A percentile compares a stretch with the other conserved stretches of the same genome.
These are phyloP conservation scores for Flammula alnicola DNA, from an alignment of 1,284 basidiomycete genomes.

Conservation along the genomic window DNA sequence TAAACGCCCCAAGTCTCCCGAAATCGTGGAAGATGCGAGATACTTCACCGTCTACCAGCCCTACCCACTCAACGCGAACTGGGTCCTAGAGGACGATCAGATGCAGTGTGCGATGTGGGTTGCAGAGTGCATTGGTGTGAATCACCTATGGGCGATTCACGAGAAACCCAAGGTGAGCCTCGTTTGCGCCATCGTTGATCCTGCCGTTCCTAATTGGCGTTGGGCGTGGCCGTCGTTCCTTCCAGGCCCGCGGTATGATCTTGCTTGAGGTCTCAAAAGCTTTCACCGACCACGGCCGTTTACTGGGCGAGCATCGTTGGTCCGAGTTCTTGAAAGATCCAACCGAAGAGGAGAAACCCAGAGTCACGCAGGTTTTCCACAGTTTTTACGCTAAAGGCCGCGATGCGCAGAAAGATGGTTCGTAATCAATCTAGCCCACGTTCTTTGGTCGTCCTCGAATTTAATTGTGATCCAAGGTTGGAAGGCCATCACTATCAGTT, in stretches of 20 bases:
- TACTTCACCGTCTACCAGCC: constrained; percentile 66
- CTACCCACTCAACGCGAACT: constrained; percentile 61
- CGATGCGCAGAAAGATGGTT: constrained; percentile 48
- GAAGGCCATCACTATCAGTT: constrained; percentile 58
- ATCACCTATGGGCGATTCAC: constrained; percentile 56
- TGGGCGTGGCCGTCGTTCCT: neutral
- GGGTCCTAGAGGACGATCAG: constrained; percentile 53
- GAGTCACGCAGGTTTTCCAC: constrained; percentile 56
- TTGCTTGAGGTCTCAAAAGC: constrained; percentile 59
- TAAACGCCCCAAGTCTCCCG: constrained; percentile 63
- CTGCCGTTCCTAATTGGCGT: neutral
- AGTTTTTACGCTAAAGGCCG: constrained; percentile 50
- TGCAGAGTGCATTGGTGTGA: constrained; percentile 53
- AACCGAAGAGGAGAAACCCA: constrained; percentile 42
- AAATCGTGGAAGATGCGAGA: constrained; percentile 57
- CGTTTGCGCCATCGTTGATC: constrained; percentile 13
- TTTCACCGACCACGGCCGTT: constrained; percentile 40
- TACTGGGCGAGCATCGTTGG: constrained; percentile 74
- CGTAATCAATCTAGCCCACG: constrained; percentile 6
- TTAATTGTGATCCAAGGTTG: constrained; percentile 54
- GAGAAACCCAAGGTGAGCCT: constrained; percentile 63
- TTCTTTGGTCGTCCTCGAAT: neutral
- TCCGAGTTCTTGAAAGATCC: constrained; percentile 37
- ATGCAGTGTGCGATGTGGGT: constrained; percentile 64
- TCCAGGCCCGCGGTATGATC: constrained; percentile 66